Evolutionary conservation across 2,329 filamentous ascomycete species (phyloP).

Genomic region (Venturia effusa): DNA sequence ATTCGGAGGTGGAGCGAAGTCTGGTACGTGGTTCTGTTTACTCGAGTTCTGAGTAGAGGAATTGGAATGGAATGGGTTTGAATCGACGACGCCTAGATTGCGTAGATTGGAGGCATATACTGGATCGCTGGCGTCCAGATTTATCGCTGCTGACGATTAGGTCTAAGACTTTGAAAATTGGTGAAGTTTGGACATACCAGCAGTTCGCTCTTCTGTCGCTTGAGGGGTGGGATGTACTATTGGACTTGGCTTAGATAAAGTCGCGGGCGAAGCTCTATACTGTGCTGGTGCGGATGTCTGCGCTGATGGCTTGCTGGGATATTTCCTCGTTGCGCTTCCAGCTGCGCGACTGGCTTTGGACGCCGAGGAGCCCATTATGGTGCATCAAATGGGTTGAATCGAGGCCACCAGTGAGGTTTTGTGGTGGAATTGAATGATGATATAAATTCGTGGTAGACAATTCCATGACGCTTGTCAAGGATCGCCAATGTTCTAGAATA

Average conservation of each 20-base stretch:
- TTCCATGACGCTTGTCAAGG: constrained; percentile 2
- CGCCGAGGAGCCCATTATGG: constrained; percentile 44
- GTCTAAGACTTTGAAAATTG: background rate
- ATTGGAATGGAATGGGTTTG: constrained; percentile 44
- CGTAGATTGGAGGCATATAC: constrained; percentile 73
- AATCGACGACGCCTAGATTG: constrained; percentile 46
- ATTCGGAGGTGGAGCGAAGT: constrained; percentile 13
- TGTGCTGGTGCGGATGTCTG: constrained; percentile 18
- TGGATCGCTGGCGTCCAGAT: constrained; percentile 50
- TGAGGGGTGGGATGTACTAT: constrained; percentile 29
- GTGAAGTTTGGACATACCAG: constrained; percentile 21
- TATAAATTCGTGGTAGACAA: background rate
- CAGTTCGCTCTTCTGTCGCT: constrained; percentile 27
- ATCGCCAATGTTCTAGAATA: too few relatives aligned
- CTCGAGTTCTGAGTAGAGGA: constrained; percentile 34
- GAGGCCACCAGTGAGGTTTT: background rate
- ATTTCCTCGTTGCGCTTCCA: constrained; percentile 39
- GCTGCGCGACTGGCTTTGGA: constrained; percentile 45
- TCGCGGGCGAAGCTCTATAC: constrained; percentile 18
- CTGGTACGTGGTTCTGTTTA: constrained; percentile 18
- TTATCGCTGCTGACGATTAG: constrained; percentile 34
- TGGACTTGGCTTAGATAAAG: constrained; percentile 25
- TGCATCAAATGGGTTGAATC: background rate
- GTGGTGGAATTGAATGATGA: background rate
- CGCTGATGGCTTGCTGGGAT: constrained; percentile 36